Evolutionary conservation across 257 asterid genomes (phyloP), one percentile per base, ranked within the genome.

Genomic region (Perilla frutescens): DNA sequence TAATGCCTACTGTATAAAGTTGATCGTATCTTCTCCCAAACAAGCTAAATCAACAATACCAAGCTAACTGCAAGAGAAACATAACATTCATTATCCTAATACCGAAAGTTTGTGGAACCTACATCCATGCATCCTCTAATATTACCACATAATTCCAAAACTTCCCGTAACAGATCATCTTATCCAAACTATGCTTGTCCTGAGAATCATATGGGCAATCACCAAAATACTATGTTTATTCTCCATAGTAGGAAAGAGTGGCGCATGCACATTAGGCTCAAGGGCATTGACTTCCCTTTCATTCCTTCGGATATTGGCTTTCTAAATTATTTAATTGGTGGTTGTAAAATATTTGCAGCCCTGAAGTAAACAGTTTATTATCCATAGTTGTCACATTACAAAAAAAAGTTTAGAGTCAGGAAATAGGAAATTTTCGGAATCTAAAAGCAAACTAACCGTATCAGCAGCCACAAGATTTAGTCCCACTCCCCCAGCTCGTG

Each of bases 401-500:
- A 31, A 70, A 41, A 41, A 66, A 34, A 31, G 20, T 40, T 41
- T 56, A 49, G 74, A 6, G 29, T 40, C 41, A 48, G 66, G 13
- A 64, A 58, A 59, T 26, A 58, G 47, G 47, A 45, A 39, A 49
- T 2, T 29, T 34, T 36, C 7, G 40, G 39, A 56, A 36, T 43
- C 32, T 5, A 74, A 31, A 64, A 43, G 39, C 32, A n/a, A 45
- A 81, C 87, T 84, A 76, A 94, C 98, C 2, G 98, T 89, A 86
- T 94, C 98, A 87, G 98, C 98, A 80, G 96, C 96, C 83, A 91
- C 95, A 76, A 94, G 96, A 85, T 94, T 94, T 83, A 94, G 82
- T 14, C 98, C 97, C 66, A 91, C 97, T 75, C 98, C 98, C 53
- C 98, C 98, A 73, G 98, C 98, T 85, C 98, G 84, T 15, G 98